Evolutionary conservation across 345 rosid species (phyloP), one percentile per base, ranked within the genome.

Genomic region (Populus euphratica): DNA sequence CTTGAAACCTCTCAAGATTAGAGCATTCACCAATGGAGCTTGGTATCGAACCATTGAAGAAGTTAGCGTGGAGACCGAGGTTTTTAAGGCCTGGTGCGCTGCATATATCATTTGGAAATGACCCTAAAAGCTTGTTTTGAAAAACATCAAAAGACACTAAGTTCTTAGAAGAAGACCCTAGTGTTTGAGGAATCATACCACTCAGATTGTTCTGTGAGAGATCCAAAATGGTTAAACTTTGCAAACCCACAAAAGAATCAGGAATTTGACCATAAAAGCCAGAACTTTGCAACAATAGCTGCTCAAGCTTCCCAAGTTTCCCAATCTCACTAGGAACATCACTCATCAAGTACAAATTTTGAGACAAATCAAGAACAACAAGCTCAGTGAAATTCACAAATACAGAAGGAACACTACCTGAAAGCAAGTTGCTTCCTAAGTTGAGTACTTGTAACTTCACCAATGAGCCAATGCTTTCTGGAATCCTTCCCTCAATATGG

Each of bases 1-100:
- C 87, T 89, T 94, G 98, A 81, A 94, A 85, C 85, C 84, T 89
- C 89, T 93, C 98, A 20, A 94, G 92, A 2, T 80, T 91, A 84
- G 77, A 83, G 81, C 98, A 94, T 68, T 84, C 83, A 68, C 73
- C 77, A 74, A 89, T 82, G 79, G 97, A 89, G 69, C 68, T 64
- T 31, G 92, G 90, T 76, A 94, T 82, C 16, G 91, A 59, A 29
- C 97, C 97, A 78, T 79, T 85, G 80, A 94, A 89, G 73, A 81
- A 85, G 87, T 94, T 94, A 1, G 94, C 85, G 77, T 93, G 97
- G 16, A 93, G 91, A 36, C 88, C 85, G 74, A 94, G 95, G 72
- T 69, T 83, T 64, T 80, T 78, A 47, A 93, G 90, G 44, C 87
- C 88, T 78, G 87, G 89, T 3, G 91, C 88, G 74, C 73, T 84